Evolutionary conservation across 768 basidiomycete species (phyloP).

Genomic region (Mycena amicta): DNA sequence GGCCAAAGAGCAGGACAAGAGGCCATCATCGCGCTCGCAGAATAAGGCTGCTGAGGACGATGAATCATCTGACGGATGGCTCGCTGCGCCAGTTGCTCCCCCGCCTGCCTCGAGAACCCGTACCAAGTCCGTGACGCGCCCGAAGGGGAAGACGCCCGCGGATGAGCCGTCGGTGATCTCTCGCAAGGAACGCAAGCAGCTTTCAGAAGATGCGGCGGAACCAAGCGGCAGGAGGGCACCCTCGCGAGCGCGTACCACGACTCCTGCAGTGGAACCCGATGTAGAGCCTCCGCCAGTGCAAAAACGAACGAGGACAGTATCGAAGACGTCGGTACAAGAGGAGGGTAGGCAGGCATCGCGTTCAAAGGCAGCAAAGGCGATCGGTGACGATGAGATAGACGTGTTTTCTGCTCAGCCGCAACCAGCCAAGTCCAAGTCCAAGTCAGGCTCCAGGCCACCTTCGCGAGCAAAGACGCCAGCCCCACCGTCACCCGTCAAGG

Average conservation of each 20-base stretch:
- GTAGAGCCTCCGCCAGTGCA: constrained; percentile 2
- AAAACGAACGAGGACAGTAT: constrained; percentile 1
- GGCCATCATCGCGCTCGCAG: constrained; percentile 24
- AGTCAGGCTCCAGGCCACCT: constrained; percentile 14
- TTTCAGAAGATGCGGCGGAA: constrained; percentile 2
- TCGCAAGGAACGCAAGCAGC: constrained; percentile 19
- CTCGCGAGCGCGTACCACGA: constrained; percentile 14
- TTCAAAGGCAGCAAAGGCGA: constrained; percentile 6
- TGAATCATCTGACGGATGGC: constrained; percentile 23
- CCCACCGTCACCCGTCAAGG: constrained; percentile 6
- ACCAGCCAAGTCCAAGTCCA: constrained; percentile 8
- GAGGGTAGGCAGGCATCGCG: neutral
- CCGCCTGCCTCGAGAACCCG: constrained; percentile 12
- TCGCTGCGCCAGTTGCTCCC: constrained; percentile 14
- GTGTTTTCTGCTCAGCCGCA: neutral
- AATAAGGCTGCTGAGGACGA: constrained; percentile 7
- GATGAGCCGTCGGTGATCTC: constrained; percentile 18
- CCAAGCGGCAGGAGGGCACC: constrained; percentile 1
- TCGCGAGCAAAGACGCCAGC: constrained; percentile 15
- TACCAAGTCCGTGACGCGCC: constrained; percentile 11
- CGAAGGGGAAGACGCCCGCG: neutral
- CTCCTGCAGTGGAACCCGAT: neutral
- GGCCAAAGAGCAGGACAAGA: constrained; percentile 13
- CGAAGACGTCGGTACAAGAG: constrained; percentile 3
- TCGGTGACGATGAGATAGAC: neutral